Evolutionary conservation across 257 asterid species (phyloP), one percentile per base, ranked within the genome.

Genomic region (Fraxinus anomala): DNA sequence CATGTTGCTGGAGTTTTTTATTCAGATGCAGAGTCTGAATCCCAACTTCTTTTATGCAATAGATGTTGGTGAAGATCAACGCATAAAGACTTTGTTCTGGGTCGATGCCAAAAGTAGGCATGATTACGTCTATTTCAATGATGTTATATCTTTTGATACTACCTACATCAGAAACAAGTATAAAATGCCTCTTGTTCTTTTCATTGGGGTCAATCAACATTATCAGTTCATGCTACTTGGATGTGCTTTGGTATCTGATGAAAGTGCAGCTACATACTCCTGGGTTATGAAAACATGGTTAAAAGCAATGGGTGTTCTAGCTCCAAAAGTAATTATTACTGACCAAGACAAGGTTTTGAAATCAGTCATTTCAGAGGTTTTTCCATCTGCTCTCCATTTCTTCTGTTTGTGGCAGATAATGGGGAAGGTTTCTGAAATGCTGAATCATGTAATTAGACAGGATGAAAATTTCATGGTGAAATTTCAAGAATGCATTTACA

Each of bases 131-230:
- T 83, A 73, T 84, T 90, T 93, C 79, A 79, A 80, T 42, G 99
- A 95, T 78, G 99, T 91, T 77, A 92, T 92, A 49, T 91, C 97
- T 75, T 90, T 95, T 54, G 99, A 95, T 78, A 95, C 97, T 36
- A 89, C 90, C 73, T 95, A 93, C 73, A 80, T 91, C 33, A 86
- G 97, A 85, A 91, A 88, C 91, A 93, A 92, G 87, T 88, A 92
- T 76, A 91, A 92, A 84, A 91, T 91, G 91, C 97, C 99, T 37
- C 85, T 95, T 74, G 96, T 87, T 76, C 91, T 92, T 70, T 90
- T 93, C 59, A 76, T 89, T 81, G 99, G 99, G 85, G 99, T 95
- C 80, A 93, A 93, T 85, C 99, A 95, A 72, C 98, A 95, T 81
- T 93, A 89, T 82, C 99, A 95, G 89, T 91, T 91, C 86, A 83